These are phyloP conservation scores for Fusarium pseudocircinatum DNA, from an alignment of 2,329 filamentous ascomycete species.

Conservation along the genomic window DNA sequence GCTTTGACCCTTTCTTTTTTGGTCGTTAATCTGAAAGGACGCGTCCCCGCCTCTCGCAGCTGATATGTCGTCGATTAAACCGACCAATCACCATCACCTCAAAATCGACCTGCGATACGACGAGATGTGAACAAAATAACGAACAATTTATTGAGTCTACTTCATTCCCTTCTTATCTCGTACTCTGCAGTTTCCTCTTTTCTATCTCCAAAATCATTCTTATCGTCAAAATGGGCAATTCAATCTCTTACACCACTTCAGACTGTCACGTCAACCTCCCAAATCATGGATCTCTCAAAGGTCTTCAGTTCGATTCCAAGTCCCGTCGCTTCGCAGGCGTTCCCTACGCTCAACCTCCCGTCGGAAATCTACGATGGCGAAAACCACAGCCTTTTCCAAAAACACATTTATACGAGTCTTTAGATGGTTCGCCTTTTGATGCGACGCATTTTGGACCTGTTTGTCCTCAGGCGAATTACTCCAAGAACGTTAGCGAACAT, in stretches of 20 bases:
- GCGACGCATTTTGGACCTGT: not conserved
- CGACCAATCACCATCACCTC: not conserved
- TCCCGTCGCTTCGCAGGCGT: conserved; percentile 48
- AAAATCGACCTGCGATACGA: not conserved
- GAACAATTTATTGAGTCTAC: not conserved
- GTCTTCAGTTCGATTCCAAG: conserved; percentile 49
- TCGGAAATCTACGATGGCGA: not conserved
- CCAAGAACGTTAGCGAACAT: conserved; percentile 16
- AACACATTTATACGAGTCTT: not conserved
- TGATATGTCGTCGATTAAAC: conserved; percentile 6
- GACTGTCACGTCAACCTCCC: not conserved
- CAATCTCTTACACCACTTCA: conserved; percentile 8
- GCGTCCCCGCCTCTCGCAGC: not conserved
- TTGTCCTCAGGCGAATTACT: conserved; percentile 9
- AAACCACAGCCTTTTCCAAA: not conserved
- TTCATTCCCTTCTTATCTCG: not conserved
- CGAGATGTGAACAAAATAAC: not conserved
- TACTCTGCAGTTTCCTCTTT: rapidly evolving
- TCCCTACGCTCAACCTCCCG: conserved; percentile 53
- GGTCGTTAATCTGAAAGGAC: not conserved
- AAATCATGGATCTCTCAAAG: conserved; percentile 33
- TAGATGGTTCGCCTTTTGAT: not conserved
- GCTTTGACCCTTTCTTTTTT: not conserved
- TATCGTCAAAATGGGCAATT: not conserved
- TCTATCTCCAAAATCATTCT: not conserved